Conservation (phyloP, 2,329 filamentous ascomycete species). For the Iodosphaeria phyllophila region DNA sequence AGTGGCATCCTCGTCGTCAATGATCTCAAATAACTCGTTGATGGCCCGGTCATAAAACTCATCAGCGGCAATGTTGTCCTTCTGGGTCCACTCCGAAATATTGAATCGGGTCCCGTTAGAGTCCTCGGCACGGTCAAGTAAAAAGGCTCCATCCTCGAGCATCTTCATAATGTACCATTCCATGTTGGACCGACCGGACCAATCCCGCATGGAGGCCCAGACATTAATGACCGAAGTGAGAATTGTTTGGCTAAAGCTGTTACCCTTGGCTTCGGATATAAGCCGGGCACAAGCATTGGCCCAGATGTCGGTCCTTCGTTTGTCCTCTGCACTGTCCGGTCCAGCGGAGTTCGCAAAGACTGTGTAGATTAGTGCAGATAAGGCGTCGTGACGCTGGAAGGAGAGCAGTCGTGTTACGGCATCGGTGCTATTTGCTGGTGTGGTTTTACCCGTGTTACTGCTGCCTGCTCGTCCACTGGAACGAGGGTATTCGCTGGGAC, state of each 20-base stretch:
- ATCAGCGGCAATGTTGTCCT: constrained; percentile 67
- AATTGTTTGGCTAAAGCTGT: constrained; percentile 60
- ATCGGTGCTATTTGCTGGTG: no score
- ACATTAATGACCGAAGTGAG: constrained; percentile 71
- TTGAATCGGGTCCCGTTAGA: constrained; percentile 55
- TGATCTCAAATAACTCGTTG: constrained; percentile 62
- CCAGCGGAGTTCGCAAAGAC: constrained; percentile 77
- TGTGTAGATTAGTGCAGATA: constrained; percentile 72
- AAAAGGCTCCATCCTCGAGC: constrained; percentile 77
- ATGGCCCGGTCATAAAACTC: constrained; percentile 79
- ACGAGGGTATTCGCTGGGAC: constrained; percentile 26
- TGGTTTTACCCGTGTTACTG: no score
- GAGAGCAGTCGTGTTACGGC: constrained; percentile 71
- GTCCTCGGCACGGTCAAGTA: constrained; percentile 71
- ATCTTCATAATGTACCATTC: constrained; percentile 93
- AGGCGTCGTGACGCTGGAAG: constrained; percentile 73
- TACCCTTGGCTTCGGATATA: constrained; percentile 46
- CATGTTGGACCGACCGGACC: constrained; percentile 77
- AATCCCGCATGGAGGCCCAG: constrained; percentile 73
- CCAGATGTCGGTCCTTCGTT: constrained; percentile 69
- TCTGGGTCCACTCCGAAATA: constrained; percentile 52
- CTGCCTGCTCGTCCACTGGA: constrained; percentile 28
- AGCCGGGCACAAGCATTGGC: constrained; percentile 71
- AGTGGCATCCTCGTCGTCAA: constrained; percentile 68
- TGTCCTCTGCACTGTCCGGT: constrained; percentile 65